Conservation (phyloP, 768 basidiomycete genomes). For the Hypholoma sublateritium region DNA sequence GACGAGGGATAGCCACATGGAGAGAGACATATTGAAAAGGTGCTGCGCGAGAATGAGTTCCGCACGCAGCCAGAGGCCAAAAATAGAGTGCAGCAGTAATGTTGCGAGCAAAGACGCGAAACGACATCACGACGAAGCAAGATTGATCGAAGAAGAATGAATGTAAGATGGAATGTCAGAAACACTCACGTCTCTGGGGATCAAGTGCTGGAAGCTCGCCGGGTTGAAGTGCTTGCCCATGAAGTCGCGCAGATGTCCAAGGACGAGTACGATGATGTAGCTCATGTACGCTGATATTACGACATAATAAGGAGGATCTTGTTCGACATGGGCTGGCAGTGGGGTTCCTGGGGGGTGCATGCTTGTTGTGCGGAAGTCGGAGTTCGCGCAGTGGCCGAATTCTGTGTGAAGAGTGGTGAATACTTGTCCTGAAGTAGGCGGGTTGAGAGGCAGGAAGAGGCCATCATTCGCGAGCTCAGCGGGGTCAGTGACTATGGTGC, state of each 20-base stretch:
- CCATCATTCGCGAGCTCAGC: too few species aligned
- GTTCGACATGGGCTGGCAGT: conserved; percentile 57
- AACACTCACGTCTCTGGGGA: conserved; percentile 77
- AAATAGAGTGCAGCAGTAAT: too few species aligned
- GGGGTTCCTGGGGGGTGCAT: conserved; percentile 53
- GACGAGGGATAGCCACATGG: too few species aligned
- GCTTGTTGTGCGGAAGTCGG: conserved; percentile 65
- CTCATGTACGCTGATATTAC: conserved; percentile 89
- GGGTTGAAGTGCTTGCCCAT: conserved; percentile 82
- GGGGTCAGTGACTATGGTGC: too few species aligned
- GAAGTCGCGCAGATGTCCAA: conserved; percentile 97
- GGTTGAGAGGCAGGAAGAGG: too few species aligned
- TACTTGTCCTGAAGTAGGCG: too few species aligned
- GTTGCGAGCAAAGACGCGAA: neutral
- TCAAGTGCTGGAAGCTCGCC: conserved; percentile 73
- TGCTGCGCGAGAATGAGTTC: too few species aligned
- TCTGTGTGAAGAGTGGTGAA: conserved; percentile 84
- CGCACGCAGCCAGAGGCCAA: too few species aligned
- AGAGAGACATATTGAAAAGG: too few species aligned
- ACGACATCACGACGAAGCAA: neutral
- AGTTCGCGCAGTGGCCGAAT: conserved; percentile 88
- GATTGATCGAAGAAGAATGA: neutral
- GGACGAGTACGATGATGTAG: conserved; percentile 87
- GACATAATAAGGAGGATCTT: conserved; percentile 83
- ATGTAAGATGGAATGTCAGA: neutral